Base-by-base conservation (phyloP, 208 protist species). In the Leishmania martiniquensis region DNA sequence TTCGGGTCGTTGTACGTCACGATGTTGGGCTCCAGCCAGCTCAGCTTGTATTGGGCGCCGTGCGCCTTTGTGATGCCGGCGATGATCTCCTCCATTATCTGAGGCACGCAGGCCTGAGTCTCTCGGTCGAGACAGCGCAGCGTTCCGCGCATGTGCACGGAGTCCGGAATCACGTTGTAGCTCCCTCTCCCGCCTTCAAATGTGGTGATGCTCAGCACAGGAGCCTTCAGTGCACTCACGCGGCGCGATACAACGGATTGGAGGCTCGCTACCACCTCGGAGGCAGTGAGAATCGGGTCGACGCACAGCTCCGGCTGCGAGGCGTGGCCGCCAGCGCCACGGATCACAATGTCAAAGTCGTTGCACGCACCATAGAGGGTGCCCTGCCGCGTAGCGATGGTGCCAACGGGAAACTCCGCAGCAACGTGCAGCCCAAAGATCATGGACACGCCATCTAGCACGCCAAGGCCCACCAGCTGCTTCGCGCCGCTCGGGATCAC, bases 21-120 rank as follows among this genome's bases (percentile, higher is more conserved):
- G 54, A 95, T 95, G 76, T 95, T 94, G 22, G 91, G 91, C 82
- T 90, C 89, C 75, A 95, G 81, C 91, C 91, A 95, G 52, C 76
- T 93, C 78, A 95, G 62, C 57, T 86, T 85, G 55, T 89, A 82
- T 49, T 88, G 51, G 4, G 91, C 91, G 17, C 86, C 86, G 72
- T 95, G 89, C 1, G 91, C 89, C 67, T 81, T 84, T 6, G 89
- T 71, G 73, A 95, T 85, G 34, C 91, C 89, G 15, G 87, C 76
- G 32, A 91, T 88, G 57, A 93, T 83, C 59, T 88, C 87, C 79
- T 95, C 91, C 79, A 95, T 90, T 72, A 93, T 70, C 47, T 49
- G 63, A 1, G 91, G 91, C 52, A 95, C 84, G 13, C 83, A 82
- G 4, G 76, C 84, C 73, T 93, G 89, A 34, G 92, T 86, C 6